Evolutionary conservation across 192 early-diverging fungal species (phyloP), one percentile per base, ranked within the genome.

Genomic region (Rhizophagus clarus): DNA sequence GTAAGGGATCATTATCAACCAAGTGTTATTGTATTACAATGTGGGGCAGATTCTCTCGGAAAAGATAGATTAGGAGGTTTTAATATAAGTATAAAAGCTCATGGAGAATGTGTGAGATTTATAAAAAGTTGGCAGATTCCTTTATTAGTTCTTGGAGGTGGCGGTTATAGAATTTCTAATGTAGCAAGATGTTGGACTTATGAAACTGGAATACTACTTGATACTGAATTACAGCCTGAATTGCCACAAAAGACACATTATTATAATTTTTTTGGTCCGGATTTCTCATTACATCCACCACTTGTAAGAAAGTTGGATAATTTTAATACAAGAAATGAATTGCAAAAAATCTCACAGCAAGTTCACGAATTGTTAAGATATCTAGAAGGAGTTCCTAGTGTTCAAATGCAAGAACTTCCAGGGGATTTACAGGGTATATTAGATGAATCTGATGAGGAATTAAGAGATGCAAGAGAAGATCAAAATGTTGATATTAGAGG

Each of bases 111-210:
- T 70, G 89, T 96, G 1, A 88, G 91, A 76, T 95, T 92, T 77
- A 91, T 97, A 82, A 96, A 95, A 81, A 87, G 82, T 51, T 94
- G 94, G 51, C 88, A 93, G 68, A 81, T 97, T 14, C 96, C 96
- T 0, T 81, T 95, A 62, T 40, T 96, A 63, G 89, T 96, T 15
- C 87, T 97, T 7, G 96, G 94, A 47, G 96, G 95, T 28, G 96
- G 98, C 24, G 98, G 98, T 3, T 99, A 99, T 81, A 97, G 91
- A 28, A 92, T 92, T 31, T 80, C 93, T 14, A 97, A 99, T 86
- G 95, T 96, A 3, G 95, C 96, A 7, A 85, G 97, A 24, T 95
- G 96, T 80, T 99, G 97, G 97, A 90, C 95, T 26, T 97, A 96
- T 75, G 93, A 99, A 81, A 99, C 98, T 1, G 94, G 94, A 0